Evolutionary conservation across 371 early-diverging fungal species (phyloP), one percentile per base, ranked within the genome.

Genomic region (Rhizopus sp.): DNA sequence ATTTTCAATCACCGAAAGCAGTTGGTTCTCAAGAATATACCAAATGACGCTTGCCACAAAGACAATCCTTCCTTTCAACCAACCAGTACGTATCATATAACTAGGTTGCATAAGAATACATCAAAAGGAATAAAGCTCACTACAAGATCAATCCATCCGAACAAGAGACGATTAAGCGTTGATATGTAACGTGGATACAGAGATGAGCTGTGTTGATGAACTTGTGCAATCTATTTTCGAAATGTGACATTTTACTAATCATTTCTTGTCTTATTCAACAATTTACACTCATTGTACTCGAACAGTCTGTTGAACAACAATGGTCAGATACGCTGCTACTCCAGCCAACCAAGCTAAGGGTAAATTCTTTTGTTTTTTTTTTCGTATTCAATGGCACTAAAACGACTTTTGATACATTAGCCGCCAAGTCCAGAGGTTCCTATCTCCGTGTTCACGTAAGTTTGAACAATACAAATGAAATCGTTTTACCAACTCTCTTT

Each of bases 391-490:
- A 41, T 39, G 38, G 1, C 33, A 30, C 52, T 50, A 12, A 30
- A 35, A 46, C 23, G 9, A 54, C 44, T 15, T 46, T 64, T 40
- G 39, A 38, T 51, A 13, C 15, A 33, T 31, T 72, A 90, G 93
- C 91, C 80, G 94, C 94, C 78, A 90, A 93, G 87, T 88, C 97
- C 76, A 89, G 93, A 64, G 97, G 96, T 75, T 88, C 90, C 61
- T 94, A 97, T 90, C 91, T 98, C 72, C 95, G 96, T 77, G 97
- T 97, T 81, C 95, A 95, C 91, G 80, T 79, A 79, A 50, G 75
- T 73, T 44, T 34, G 23, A 31, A 42, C 7, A 30, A 16, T 37
- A 38, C 3, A 50, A 29, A 17, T 37, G 9, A 33, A 46, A 56
- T 31, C 10, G 42, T 7, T 32, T 34, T 47, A 5, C 23, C 4